Conservation (phyloP, 305 asterid genomes). For the Fraxinus paxiana region DNA sequence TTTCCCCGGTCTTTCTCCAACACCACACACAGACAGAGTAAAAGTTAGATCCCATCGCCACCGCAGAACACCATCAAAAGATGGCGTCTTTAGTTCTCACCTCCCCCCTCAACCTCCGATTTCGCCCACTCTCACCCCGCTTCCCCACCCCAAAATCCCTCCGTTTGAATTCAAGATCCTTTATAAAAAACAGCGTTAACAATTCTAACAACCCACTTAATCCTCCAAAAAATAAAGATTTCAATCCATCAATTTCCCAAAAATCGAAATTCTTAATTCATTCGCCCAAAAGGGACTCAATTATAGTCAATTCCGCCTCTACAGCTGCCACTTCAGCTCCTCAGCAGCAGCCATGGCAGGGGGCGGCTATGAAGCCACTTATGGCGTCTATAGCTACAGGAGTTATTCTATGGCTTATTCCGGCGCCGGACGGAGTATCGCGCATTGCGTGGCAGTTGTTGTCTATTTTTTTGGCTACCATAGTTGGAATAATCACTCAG, state of each 20-base stretch:
- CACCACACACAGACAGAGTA: not conserved
- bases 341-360: constrained; percentile 61
- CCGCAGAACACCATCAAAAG: not conserved
- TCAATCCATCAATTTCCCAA: not conserved
- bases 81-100: constrained; percentile 24
- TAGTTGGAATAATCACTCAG: constrained; percentile 83
- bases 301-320: constrained; percentile 33
- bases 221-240: not conserved
- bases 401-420: constrained; percentile 66
- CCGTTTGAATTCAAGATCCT: constrained; percentile 20
- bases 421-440: constrained; percentile 74
- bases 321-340: constrained; percentile 28
- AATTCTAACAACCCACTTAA: constrained; percentile 9
- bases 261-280: constrained; percentile 16
- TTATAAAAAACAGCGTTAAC: constrained; percentile 13
- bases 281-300: constrained; percentile 10
- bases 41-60: not conserved
- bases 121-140: constrained; percentile 40
- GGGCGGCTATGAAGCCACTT: constrained; percentile 77
- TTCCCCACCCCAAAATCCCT: constrained; percentile 14
- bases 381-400: constrained; percentile 77
- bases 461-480: constrained; percentile 81
- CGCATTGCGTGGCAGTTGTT: constrained; percentile 76
- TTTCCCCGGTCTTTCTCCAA: not conserved
- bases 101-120: constrained; percentile 43